Base-by-base conservation (phyloP, 306 rosid genomes). In the Potentilla sterilis region DNA sequence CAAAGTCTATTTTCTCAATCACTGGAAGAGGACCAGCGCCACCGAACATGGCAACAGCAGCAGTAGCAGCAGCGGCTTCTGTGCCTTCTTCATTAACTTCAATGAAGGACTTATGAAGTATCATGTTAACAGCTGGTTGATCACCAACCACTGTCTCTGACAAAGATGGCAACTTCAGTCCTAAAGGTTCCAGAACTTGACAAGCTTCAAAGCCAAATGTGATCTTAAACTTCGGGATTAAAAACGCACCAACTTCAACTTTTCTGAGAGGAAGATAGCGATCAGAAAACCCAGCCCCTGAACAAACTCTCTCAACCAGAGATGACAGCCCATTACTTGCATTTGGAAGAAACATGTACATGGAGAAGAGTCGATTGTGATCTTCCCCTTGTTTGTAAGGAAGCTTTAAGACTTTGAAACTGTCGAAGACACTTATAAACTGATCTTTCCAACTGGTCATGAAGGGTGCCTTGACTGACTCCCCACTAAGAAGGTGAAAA, bases 1-100 rank as follows among this genome's bases (percentile, higher is more conserved):
- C 92, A 55, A 92, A 90, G 81, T 92, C 89, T 46, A 92, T 72
- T 58, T 88, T 48, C 52, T 48, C 19, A 15, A 48, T 48, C 52
- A 15, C 52, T 2, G 52, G 18, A 47, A 3, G 18, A 47, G 57
- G 58, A 52, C 9, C 24, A 52, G 9, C 58, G 6, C 9, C 18
- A 18, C n/a, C 9, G 18, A 16, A 4, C 57, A 2, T 16, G 1
- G 6, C n/a, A 15, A 49, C 55, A 16, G 19, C 5, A 18, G 24
- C 64, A 24, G 6, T 7, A 15, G 15, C 55, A 16, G 19, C 5
- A 18, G 24, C 64, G 10, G 64, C 38, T 58, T 58, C 64, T 58
- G 64, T 58, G 64, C 64, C 64, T 58, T 24, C 64, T 58, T 58
- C 64, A 58, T 58, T 58, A 9, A 58, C 64, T 24, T 58, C 64